Conservation (phyloP, 1,284 basidiomycete species). For the Ustilago esculenta region DNA sequence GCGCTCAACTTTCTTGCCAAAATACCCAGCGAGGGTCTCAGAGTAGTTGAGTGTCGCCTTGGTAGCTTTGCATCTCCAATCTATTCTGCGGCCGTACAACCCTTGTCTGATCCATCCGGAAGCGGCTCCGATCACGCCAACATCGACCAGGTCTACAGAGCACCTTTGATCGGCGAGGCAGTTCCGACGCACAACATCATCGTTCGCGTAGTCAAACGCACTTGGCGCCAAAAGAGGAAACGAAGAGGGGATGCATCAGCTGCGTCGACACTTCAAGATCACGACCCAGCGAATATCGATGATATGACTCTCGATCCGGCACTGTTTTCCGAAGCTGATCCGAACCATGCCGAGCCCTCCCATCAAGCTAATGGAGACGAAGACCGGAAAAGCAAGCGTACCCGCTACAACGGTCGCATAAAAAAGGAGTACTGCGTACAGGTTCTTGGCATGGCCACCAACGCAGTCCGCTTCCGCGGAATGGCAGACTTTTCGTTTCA, state of each 20-base stretch:
- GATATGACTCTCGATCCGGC: constrained; percentile 25
- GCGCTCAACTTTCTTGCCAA: constrained; percentile 50
- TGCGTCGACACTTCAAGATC: background rate
- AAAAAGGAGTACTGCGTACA: constrained; percentile 77
- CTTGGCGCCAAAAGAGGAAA: constrained; percentile 52
- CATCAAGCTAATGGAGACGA: background rate
- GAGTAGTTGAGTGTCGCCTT: constrained; percentile 55
- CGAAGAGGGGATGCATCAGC: constrained; percentile 9
- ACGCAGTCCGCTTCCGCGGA: constrained; percentile 83
- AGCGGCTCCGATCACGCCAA: background rate
- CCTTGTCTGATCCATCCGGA: too few relatives aligned
- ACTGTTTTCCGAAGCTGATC: constrained; percentile 3
- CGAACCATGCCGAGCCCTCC: background rate
- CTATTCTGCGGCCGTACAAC: too few relatives aligned
- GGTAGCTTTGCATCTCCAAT: constrained; percentile 6
- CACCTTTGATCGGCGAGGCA: constrained; percentile 42
- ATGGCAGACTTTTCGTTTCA: constrained; percentile 64
- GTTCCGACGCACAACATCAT: constrained; percentile 50
- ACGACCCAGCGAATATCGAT: background rate
- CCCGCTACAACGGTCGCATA: constrained; percentile 49
- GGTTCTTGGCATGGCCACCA: constrained; percentile 78
- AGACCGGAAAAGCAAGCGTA: background rate
- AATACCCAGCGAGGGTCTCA: constrained; percentile 33
- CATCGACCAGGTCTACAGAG: constrained; percentile 28
- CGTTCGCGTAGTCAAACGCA: constrained; percentile 39